Evolutionary conservation across 169 alveolate species (phyloP).

Genomic region (Cryptosporidium meleagridis): DNA sequence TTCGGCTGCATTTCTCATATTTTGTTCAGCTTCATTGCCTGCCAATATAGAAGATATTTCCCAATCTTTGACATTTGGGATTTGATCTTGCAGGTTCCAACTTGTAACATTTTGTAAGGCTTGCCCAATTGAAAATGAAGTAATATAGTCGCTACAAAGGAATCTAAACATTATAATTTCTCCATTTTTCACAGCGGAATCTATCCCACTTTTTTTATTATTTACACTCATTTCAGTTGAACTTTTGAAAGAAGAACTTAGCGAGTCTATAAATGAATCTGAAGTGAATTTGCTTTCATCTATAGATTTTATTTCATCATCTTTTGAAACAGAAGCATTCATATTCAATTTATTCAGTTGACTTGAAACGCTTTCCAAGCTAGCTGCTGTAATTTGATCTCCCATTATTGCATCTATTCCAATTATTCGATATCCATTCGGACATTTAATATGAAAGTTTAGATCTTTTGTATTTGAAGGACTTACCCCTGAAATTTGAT

Average conservation of each 20-base stretch:
- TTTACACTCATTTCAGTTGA: background rate
- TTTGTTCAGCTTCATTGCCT: background rate
- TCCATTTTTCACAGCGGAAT: conserved; percentile 37
- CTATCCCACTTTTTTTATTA: background rate
- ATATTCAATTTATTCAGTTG: background rate
- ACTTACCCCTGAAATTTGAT: conserved; percentile 37
- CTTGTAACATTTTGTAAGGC: conserved; percentile 40
- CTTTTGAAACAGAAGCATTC: background rate
- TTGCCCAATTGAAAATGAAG: conserved; percentile 43
- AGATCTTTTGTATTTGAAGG: conserved; percentile 16
- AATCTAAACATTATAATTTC: conserved; percentile 46
- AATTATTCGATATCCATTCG: conserved; percentile 39
- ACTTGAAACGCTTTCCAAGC: conserved; percentile 26
- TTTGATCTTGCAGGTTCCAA: conserved; percentile 53
- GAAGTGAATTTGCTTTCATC: background rate
- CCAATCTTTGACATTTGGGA: conserved; percentile 51
- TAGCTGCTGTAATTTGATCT: conserved; percentile 10
- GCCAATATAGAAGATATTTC: conserved; percentile 7
- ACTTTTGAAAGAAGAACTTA: background rate
- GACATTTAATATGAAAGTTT: conserved; percentile 35
- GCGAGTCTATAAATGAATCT: conserved; percentile 14
- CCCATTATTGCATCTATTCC: conserved; percentile 53
- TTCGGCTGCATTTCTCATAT: conserved; percentile 26
- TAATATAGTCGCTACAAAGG: conserved; percentile 58
- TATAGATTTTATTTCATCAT: background rate